Base-by-base conservation (phyloP, 345 rosid genomes). In the Rhizophora apiculata region DNA sequence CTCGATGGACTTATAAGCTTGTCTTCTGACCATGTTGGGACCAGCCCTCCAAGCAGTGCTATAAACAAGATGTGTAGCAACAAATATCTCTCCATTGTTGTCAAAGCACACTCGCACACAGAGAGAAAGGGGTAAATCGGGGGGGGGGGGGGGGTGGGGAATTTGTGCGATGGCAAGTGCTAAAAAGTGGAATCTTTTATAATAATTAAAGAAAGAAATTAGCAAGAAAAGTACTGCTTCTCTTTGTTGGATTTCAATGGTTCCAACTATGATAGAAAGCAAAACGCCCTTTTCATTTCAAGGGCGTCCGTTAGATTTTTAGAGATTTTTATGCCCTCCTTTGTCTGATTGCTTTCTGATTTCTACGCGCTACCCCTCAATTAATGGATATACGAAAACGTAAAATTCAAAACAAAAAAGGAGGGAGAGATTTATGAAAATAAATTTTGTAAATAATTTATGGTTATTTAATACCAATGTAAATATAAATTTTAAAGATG, bases 21-120 rank as follows among this genome's bases (percentile, higher is more conserved):
- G 10, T 80, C 86, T 5, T 75, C 78, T 20, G 73, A 79, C 80
- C 79, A 67, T 59, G 81, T 52, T 65, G 59, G 6, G 16, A 31
- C 55, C 31, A 46, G 4, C 60, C 20, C 31, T 5, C 32, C 19
- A 30, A 51, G 30, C 39, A 72, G 19, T 19, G 43, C 51, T 4
- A 51, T 9, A 58, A 29, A 72, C 3, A 46, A 39, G 24, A 59
- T 22, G 16, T 48, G 52, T 22, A 72, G 4, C 69, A 34, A 6
- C 60, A 46, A 56, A 48, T 27, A 13, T 22, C 36, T 29, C 61
- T 57, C 63, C 68, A 63, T 56, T 8, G 18, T 15, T 43, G 6
- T n/a, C 24, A 21, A 62, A 36, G 27, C 27, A n/a, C 65, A 36
- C 30, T 7, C 30, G n/a, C 49, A 6, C 3, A 22, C 11, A 46